Base-by-base conservation (phyloP, 78 protist genomes). In the Dictyostelium firmibasis region DNA sequence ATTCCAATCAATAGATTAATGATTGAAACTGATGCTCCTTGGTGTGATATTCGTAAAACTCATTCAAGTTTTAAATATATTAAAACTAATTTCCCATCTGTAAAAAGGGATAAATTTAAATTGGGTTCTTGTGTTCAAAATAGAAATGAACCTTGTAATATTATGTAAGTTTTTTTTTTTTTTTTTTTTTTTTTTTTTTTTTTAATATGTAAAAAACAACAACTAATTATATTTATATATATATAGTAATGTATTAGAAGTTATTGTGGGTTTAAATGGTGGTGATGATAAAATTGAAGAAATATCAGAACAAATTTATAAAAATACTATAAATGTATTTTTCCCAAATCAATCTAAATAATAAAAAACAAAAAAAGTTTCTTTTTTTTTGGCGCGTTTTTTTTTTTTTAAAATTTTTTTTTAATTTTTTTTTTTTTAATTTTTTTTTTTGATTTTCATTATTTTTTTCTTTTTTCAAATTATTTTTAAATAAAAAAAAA, bases 21-120 rank as follows among this genome's bases (percentile, higher is more conserved):
- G 23, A 85, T 94, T 33, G 96, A 94, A 82, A 94, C 96, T 4
- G 96, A 94, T 81, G 93, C 96, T 44, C 96, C 96, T 16, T 94
- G 88, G 86, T 94, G 96, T 50, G 96, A 87, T 77, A 81, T 94
- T 10, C 83, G 96, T 77, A 62, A 47, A 47, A 94, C 94, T n/a
- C 96, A 94, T 87, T 77, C 93, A 31, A 50, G 91, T 6, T 36
- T 47, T 29, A 87, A 86, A 36, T 72, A 62, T 75, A 38, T 94
- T n/a, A 94, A 76, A 57, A 94, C 96, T 6, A 33, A 27, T 20
- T 94, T 86, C 75, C 79, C 88, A 43, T n/a, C 77, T 9, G 47
- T 79, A 31, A 77, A 94, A 81, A 94, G 88, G 50, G 91, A 94
- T 79, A 86, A 87, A 50, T 86, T 44, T 67, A 57, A 83, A 76